A percentile compares a stretch with the other conserved stretches of the same genome.
These are phyloP conservation scores for Eutrema heterophyllum DNA, from an alignment of 345 rosid species.

Conservation along the genomic window DNA sequence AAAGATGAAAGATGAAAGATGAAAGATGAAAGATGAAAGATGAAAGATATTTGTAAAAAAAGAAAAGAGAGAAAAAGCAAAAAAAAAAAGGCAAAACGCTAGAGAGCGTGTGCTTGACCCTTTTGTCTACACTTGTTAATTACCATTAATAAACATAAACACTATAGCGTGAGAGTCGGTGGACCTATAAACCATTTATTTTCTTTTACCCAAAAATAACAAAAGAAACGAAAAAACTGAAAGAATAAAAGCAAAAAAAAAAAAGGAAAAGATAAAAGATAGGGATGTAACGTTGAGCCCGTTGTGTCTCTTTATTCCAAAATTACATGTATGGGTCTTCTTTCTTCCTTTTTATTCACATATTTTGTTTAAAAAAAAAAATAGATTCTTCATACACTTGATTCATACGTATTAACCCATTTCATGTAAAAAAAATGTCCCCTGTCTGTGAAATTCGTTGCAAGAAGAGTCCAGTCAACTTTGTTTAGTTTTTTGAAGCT, in stretches of 20 bases:
- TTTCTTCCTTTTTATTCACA: background rate
- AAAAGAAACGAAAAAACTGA: background rate
- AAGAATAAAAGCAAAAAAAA: background rate
- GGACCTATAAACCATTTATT: slow-evolving; percentile 2
- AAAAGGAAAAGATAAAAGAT: background rate
- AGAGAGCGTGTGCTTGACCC: slow-evolving; percentile 28
- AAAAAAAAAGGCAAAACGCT: background rate
- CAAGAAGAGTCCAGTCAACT: background rate
- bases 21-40: too few relatives aligned
- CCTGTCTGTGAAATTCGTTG: background rate
- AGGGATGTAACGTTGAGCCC: slow-evolving; percentile 7
- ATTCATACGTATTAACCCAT: background rate
- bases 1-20: slow-evolving; percentile 18
- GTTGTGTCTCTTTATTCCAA: slow-evolving; percentile 28
- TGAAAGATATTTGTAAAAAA: background rate
- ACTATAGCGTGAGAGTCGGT: slow-evolving; percentile 17
- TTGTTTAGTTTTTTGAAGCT: background rate
- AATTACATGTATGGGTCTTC: slow-evolving; percentile 19
- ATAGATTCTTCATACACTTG: background rate
- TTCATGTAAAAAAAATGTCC: background rate
- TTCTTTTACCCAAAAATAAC: background rate
- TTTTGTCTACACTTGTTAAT: background rate
- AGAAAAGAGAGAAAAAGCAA: background rate
- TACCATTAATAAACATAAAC: slow-evolving; percentile 8
- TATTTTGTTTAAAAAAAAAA: too few relatives aligned